Percentiles rank a stretch among this genome's conserved stretches.
Conservation (phyloP, 768 basidiomycete genomes). For the Serendipita indica region DNA sequence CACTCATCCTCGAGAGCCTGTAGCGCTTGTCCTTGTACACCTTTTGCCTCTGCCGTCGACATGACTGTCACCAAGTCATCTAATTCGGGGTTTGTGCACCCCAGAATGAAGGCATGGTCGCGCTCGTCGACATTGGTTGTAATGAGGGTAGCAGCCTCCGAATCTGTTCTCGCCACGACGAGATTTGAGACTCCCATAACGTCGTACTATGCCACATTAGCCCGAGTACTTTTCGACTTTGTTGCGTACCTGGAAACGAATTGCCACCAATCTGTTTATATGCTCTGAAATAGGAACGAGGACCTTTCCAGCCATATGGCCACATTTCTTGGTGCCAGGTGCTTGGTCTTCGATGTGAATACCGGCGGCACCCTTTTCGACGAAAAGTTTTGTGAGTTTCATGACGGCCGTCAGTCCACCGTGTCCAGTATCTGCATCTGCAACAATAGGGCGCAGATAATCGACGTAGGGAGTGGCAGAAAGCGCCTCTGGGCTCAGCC, state of each 20-base stretch:
- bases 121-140: slow-evolving; percentile 92
- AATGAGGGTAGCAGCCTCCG: slow-evolving; percentile 94
- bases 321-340: slow-evolving; percentile 91
- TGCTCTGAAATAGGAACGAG: slow-evolving; percentile 96
- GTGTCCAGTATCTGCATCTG: slow-evolving; percentile 96
- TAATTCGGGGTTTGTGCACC: slow-evolving; percentile 62
- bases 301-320: slow-evolving; percentile 91
- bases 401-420: slow-evolving; percentile 96
- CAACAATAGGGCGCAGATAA: slow-evolving; percentile 87
- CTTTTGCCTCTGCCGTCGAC: slow-evolving; percentile 67
- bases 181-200: slow-evolving; percentile 97
- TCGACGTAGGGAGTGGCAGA: slow-evolving; percentile 58
- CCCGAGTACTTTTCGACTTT: too few species aligned
- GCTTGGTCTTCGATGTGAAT: slow-evolving; percentile 98
- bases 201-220: too few species aligned
- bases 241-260: slow-evolving; percentile 94
- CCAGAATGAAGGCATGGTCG: slow-evolving; percentile 96
- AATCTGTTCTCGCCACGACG: slow-evolving; percentile 86
- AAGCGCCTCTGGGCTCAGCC: slow-evolving; percentile 54
- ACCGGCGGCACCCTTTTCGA: slow-evolving; percentile 95
- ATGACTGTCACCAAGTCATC: slow-evolving; percentile 64
- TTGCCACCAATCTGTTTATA: slow-evolving; percentile 93
- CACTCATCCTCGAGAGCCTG: slow-evolving; percentile 85
- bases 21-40: slow-evolving; percentile 63
- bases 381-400: slow-evolving; percentile 98